Evolutionary conservation across 2,329 filamentous ascomycete genomes (phyloP), one percentile per base, ranked within the genome.

Genomic region (Ramularia collo-cygni): DNA sequence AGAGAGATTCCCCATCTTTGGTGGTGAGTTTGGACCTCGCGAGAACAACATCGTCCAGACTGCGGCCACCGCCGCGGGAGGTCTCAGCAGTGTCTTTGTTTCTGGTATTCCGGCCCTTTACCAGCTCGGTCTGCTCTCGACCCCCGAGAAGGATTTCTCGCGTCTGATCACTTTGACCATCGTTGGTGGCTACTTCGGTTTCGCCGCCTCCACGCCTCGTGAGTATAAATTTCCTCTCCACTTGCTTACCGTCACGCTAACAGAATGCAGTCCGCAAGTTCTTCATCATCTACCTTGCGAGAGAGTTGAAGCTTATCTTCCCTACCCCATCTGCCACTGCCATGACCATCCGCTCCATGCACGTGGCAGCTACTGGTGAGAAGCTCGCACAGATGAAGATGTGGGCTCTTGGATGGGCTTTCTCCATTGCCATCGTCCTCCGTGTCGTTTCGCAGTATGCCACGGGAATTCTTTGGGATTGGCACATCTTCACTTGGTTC

Each of bases 211-310:
- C n/a, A 32, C 43, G 9, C 21, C 21, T 24, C 21, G 21, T 24
- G 21, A 24, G 21, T 10, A 6, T 24, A 6, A n/a, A 6, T 13
- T 29, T 9, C 6, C 4, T 6, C 7, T n/a, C 15, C 14, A 26
- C 26, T 37, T n/a, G 21, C 10, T 6, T 24, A 10, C 21, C 6
- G 6, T 6, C 10, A 10, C 21, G 21, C 21, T 8, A n/a, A 24
- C 21, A 24, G 6, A 10, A 24, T 24, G 43, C 38, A 28, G 34
- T 55, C 16, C 75, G 79, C 42, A 80, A 79, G 55, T 82, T 83
- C 65, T 83, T 81, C 65, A 74, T 83, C 58, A 74, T 82, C 57
- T 76, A 79, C 43, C 75, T 81, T 9, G 75, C 75, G 3, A 67
- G 76, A 8, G 75, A 80, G 59, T 62, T 79, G 21, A 71, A 69